phyloP scores from a whole-genome alignment of 2,329 filamentous ascomycete genomes.

The Oidium heveae region DNA sequence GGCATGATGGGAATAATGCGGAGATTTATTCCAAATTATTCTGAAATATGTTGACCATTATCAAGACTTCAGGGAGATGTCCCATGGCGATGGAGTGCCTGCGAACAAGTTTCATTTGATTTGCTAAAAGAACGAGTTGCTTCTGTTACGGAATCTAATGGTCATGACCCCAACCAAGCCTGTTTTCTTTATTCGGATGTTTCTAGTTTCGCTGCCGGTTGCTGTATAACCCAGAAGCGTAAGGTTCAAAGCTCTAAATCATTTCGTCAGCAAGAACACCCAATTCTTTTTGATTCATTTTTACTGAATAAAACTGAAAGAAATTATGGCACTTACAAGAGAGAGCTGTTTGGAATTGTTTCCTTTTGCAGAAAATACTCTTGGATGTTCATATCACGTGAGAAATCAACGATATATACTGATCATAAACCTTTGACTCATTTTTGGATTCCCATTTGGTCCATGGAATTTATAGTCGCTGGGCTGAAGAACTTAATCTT shows the following conservation, averaged over 20 bases:
- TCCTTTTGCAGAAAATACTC: not conserved
- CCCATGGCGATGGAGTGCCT: not conserved
- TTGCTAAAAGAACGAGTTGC: not conserved
- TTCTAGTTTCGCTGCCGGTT: not conserved
- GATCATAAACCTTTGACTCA: not conserved
- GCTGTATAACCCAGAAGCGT: not conserved
- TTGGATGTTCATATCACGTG: not conserved
- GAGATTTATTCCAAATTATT: not conserved
- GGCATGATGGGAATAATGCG: not conserved
- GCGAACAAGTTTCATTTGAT: not conserved
- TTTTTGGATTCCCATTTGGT: not conserved
- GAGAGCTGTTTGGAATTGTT: not conserved
- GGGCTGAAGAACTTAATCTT: not conserved
- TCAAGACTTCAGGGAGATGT: not conserved
- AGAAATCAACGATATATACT: not conserved
- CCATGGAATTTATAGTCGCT: slow-evolving; percentile 1
- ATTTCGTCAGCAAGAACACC: not conserved
- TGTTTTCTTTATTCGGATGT: not conserved
- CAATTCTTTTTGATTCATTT: not conserved
- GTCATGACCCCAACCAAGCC: not conserved
- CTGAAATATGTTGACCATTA: not conserved
- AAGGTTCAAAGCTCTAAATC: not conserved
- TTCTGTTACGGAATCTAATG: not conserved
- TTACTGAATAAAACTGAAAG: not conserved
- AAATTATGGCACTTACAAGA: not conserved